Conservation (phyloP, 2,329 filamentous ascomycete genomes). For the Phyllosticta citribraziliensis region DNA sequence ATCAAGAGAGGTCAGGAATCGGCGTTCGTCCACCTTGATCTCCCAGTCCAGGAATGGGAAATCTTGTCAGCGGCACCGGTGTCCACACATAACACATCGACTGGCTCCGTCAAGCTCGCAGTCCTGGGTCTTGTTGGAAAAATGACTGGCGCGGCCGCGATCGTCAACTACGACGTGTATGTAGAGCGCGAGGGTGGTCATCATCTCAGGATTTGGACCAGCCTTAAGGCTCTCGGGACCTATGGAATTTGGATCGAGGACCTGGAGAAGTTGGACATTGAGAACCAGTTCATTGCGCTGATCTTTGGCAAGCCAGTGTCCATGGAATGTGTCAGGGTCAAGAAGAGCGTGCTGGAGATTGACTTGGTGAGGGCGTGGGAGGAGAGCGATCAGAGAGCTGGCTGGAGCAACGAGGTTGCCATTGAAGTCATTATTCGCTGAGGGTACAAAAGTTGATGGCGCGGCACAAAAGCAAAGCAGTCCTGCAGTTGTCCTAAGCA, state of each 20-base stretch:
- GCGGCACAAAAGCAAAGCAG: background rate
- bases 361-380: conserved; percentile 71
- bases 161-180: conserved; percentile 53
- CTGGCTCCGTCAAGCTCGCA: conserved; percentile 46
- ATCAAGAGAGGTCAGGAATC: conserved; percentile 35
- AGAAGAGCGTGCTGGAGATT: conserved; percentile 59
- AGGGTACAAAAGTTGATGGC: background rate
- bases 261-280: conserved; percentile 50
- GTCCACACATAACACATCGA: conserved; percentile 39
- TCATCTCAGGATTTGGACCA: conserved; percentile 56
- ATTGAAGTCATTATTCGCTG: conserved; percentile 7
- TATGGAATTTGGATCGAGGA: conserved; percentile 71
- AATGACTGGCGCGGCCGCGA: conserved; percentile 79
- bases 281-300: conserved; percentile 60
- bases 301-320: conserved; percentile 66
- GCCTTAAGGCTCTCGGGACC: conserved; percentile 69
- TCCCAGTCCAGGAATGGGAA: conserved; percentile 63
- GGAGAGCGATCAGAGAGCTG: conserved; percentile 56
- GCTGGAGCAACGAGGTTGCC: conserved; percentile 56
- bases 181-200: conserved; percentile 42
- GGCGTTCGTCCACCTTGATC: conserved; percentile 48
- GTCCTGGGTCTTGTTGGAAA: conserved; percentile 73
- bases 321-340: conserved; percentile 50
- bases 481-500: no score
- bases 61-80: conserved; percentile 69